Base-by-base conservation (phyloP, 192 early-diverging fungal genomes). In the Coemansia sp. region DNA sequence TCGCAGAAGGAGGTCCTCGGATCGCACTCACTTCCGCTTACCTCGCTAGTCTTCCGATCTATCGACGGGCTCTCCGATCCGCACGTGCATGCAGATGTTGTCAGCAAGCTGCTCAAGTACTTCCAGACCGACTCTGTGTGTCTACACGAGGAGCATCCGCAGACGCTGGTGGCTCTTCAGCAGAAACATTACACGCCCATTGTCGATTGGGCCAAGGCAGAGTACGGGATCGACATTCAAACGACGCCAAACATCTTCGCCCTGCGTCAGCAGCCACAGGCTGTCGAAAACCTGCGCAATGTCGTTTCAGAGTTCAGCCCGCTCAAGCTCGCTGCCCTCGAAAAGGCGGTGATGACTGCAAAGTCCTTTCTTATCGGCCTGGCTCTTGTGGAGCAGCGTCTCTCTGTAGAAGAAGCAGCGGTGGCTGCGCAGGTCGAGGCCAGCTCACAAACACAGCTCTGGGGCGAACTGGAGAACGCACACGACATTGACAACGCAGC, bases 341-440 rank as follows among this genome's bases (percentile, higher is more conserved):
- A 99, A 67, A 86, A 88, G 61, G 91, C 91, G 1, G 90, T 91
- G 0, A 82, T 96, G 86, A 84, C 81, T 13, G 85, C 91, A 63
- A 99, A 97, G 81, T 94, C 92, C 29, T 95, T 95, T 77, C 78
- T 99, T 53, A 90, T 96, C 52, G 93, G 86, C 6, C 80, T 97
- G 15, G 93, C 92, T n/a, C 74, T 99, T 21, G 85, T 94, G n/a
- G 86, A 94, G 66, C 77, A 87, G 48, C 84, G 65, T 7, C 64
- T 97, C 43, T 82, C 85, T 4, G 94, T 87, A 0, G 92, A 95
- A 62, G 65, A 88, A 23, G 95, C 92, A 7, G 88, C 88, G 43
- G 61, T 64, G 46, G 94, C 94, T 2, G 90, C 94, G 0, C 87
- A 90, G 45, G 85, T 95, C 10, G 96, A 99, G 73, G 87, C 92